phyloP scores from a whole-genome alignment of 345 rosid species.

The Anastatica hierochuntica region DNA sequence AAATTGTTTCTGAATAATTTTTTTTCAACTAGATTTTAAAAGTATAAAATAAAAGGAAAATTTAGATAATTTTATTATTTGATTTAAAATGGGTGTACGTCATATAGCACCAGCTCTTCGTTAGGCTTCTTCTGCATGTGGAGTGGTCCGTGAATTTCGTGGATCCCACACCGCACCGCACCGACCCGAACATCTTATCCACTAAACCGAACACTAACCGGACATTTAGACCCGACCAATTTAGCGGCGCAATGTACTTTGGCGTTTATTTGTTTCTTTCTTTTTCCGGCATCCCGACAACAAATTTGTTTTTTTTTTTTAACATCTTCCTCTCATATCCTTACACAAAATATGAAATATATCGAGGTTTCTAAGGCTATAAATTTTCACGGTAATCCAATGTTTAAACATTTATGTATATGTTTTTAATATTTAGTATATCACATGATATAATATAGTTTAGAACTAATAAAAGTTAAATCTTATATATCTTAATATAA shows the following conservation, averaged over 20 bases:
- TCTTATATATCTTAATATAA: too few species aligned
- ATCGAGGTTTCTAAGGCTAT: too few species aligned
- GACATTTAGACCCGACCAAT: slow-evolving; percentile 8
- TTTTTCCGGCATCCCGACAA: background rate
- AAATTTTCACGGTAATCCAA: too few species aligned
- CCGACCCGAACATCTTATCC: slow-evolving; percentile 6
- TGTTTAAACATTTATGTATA: too few species aligned
- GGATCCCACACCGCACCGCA: slow-evolving; percentile 9
- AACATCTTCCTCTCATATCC: background rate
- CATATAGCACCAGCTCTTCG: slow-evolving; percentile 8
- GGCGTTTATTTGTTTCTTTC: background rate
- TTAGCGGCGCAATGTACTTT: slow-evolving; percentile 18
- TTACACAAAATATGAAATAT: background rate
- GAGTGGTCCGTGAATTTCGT: slow-evolving; percentile 14
- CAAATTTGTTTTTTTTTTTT: background rate
- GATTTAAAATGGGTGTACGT: slow-evolving; percentile 11
- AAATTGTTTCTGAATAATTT: too few species aligned
- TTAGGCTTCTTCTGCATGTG: background rate
- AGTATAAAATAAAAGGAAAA: too few species aligned
- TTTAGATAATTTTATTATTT: too few species aligned
- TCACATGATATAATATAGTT: too few species aligned
- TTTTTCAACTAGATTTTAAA: too few species aligned
- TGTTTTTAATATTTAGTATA: too few species aligned
- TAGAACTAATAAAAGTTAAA: too few species aligned
- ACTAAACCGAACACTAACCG: slow-evolving; percentile 10